Base-by-base conservation (phyloP, 495 filamentous ascomycete species). In the Glarea lozoyensis region DNA sequence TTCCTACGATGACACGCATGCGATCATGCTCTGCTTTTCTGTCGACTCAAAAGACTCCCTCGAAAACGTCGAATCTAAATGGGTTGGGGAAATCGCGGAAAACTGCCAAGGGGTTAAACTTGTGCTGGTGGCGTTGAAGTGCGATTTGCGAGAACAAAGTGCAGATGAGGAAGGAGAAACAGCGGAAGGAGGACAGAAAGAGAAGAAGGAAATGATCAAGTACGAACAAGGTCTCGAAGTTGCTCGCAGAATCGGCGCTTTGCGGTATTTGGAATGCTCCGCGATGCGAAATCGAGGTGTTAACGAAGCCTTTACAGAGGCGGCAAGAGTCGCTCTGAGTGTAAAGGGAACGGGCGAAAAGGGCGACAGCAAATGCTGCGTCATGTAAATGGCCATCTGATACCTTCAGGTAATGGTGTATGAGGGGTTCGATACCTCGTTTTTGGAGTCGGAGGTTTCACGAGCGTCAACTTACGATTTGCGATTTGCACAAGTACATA, bases 231-330 rank as follows among this genome's bases (percentile, higher is more conserved):
- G 92, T 2, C 67, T 98, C 35, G 86, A 88, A 42, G 93, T 96
- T 46, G 92, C 92, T 10, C 81, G 90, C 62, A 81, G 82, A 56
- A 95, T 98, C 56, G 72, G 77, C 50, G 76, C 92, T 10, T 74
- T 96, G 46, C 79, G 94, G 50, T 98, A 98, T 62, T 72, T 98
- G 81, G 92, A 98, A 68, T 98, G 92, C 72, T 97, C 93, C 21
- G 92, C 92, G 11, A 95, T 95, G 72, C 82, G 88, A 59, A 98
- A 98, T 64, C 74, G 92, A 27, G 92, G 92, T 40, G 94, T 98
- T 54, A 92, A 95, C 59, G 92, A 98, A 61, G 93, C 92, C 24
- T 98, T 98, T 59, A 96, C 93, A 33, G 92, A 98, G 67, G 92
- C 92, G 27, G 93, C 92, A 33, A 82, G 94, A 55, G 92, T 97